These are phyloP conservation scores for Angophora floribunda DNA, from an alignment of 345 rosid genomes.

Conservation along the genomic window DNA sequence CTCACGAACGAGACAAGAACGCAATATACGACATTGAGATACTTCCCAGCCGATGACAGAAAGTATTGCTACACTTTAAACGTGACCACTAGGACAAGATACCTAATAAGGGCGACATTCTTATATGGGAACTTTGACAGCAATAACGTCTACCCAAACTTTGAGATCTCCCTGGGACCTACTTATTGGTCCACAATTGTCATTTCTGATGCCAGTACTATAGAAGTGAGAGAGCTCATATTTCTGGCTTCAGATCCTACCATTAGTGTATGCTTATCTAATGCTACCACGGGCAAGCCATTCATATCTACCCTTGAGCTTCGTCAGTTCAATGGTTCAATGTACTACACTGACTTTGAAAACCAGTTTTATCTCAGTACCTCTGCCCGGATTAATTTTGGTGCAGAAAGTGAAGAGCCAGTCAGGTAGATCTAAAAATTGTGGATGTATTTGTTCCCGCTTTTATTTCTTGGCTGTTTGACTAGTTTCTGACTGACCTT, in stretches of 20 bases:
- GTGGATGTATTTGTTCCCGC: neutral
- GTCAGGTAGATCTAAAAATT: conserved; percentile 47
- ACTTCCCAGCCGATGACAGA: conserved; percentile 88
- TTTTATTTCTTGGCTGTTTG: neutral
- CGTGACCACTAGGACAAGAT: conserved; percentile 67
- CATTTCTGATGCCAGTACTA: conserved; percentile 60
- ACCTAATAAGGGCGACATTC: conserved; percentile 92
- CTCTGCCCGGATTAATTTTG: conserved; percentile 92
- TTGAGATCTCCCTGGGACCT: conserved; percentile 83
- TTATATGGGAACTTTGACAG: conserved; percentile 84
- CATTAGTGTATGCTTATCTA: conserved; percentile 80
- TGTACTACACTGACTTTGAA: conserved; percentile 58
- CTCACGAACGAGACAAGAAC: conserved; percentile 52
- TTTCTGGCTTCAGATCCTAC: conserved; percentile 70
- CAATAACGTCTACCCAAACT: conserved; percentile 87
- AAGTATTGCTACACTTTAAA: conserved; percentile 82
- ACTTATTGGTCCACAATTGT: conserved; percentile 91
- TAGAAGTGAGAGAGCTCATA: conserved; percentile 70
- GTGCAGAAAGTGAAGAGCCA: conserved; percentile 75
- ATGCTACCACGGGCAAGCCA: conserved; percentile 95
- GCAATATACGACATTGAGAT: conserved; percentile 70
- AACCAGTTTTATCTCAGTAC: conserved; percentile 60
- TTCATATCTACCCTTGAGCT: conserved; percentile 98
- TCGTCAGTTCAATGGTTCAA: conserved; percentile 85
- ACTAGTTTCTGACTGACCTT: neutral